Percentiles rank a stretch among this genome's conserved stretches.
phyloP scores from a whole-genome alignment of 2,329 filamentous ascomycete genomes.

The Polytolypa hystricis region DNA sequence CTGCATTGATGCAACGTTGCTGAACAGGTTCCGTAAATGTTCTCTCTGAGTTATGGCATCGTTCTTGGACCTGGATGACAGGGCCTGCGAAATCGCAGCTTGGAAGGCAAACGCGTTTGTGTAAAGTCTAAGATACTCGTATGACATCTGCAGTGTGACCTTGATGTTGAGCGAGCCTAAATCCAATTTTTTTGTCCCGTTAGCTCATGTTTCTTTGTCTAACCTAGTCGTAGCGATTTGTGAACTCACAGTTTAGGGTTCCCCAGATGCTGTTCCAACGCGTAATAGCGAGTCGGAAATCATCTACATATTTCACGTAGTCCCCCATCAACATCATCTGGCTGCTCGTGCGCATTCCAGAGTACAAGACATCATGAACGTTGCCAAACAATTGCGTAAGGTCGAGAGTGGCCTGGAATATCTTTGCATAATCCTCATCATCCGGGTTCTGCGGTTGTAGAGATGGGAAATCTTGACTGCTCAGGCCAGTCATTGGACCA shows the following conservation, averaged over 20 bases:
- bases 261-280: slow-evolving; percentile 64
- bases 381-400: slow-evolving; percentile 63
- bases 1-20: slow-evolving; percentile 47
- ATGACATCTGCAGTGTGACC: slow-evolving; percentile 56
- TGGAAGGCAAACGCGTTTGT: slow-evolving; percentile 69
- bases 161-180: slow-evolving; percentile 53
- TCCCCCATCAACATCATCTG: slow-evolving; percentile 60
- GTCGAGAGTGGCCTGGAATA: slow-evolving; percentile 61
- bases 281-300: slow-evolving; percentile 57
- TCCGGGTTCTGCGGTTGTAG: slow-evolving; percentile 47
- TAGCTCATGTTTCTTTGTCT: too few relatives aligned
- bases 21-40: slow-evolving; percentile 35
- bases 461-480: slow-evolving; percentile 57
- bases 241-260: slow-evolving; percentile 46
- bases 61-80: slow-evolving; percentile 28
- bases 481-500: slow-evolving; percentile 53
- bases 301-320: slow-evolving; percentile 65
- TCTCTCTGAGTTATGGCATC: slow-evolving; percentile 27
- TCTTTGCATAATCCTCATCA: slow-evolving; percentile 55
- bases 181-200: too few relatives aligned
- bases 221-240: background rate
- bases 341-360: slow-evolving; percentile 57
- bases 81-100: slow-evolving; percentile 49
- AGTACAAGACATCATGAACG: slow-evolving; percentile 63
- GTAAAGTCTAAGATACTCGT: slow-evolving; percentile 62